phyloP scores from a whole-genome alignment of 345 rosid species.

The Excoecaria cochinchinensis region DNA sequence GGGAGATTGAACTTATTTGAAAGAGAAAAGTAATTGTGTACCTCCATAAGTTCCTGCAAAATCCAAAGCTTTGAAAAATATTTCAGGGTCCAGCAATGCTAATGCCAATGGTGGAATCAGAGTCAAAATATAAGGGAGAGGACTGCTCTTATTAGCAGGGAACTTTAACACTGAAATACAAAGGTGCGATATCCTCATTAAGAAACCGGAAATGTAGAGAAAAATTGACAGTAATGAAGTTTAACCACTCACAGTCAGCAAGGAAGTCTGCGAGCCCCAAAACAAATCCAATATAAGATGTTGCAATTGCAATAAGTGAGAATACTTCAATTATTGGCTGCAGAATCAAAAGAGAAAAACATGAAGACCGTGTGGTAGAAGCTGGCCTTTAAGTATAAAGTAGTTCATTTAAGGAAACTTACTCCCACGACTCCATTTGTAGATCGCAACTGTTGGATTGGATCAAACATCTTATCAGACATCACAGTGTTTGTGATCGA shows the following conservation, averaged over 20 bases:
- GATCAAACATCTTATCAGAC: slow-evolving; percentile 57
- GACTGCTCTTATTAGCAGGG: slow-evolving; percentile 56
- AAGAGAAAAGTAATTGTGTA: slow-evolving; percentile 11
- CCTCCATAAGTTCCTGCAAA: slow-evolving; percentile 98
- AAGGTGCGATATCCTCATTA: neutral
- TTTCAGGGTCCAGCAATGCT: slow-evolving; percentile 79
- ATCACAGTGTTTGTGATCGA: slow-evolving; percentile 48
- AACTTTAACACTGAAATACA: slow-evolving; percentile 60
- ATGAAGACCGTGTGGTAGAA: neutral
- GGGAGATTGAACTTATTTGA: neutral
- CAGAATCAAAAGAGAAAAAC: slow-evolving; percentile 19
- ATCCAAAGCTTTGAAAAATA: slow-evolving; percentile 90
- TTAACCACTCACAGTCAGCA: slow-evolving; percentile 67
- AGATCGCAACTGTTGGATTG: slow-evolving; percentile 69
- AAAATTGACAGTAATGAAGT: too few species aligned
- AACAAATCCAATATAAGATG: slow-evolving; percentile 86
- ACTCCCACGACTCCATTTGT: slow-evolving; percentile 71
- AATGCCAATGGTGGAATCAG: slow-evolving; percentile 72
- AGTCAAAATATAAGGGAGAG: slow-evolving; percentile 66
- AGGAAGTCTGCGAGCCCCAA: slow-evolving; percentile 87
- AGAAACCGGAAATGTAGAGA: neutral
- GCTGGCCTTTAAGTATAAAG: slow-evolving; percentile 1
- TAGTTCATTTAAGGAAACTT: slow-evolving; percentile 30
- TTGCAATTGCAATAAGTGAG: slow-evolving; percentile 85
- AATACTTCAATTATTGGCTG: slow-evolving; percentile 84